These are phyloP conservation scores for Botrytis sinoallii DNA, from an alignment of 2,329 filamentous ascomycete species.

Conservation along the genomic window DNA sequence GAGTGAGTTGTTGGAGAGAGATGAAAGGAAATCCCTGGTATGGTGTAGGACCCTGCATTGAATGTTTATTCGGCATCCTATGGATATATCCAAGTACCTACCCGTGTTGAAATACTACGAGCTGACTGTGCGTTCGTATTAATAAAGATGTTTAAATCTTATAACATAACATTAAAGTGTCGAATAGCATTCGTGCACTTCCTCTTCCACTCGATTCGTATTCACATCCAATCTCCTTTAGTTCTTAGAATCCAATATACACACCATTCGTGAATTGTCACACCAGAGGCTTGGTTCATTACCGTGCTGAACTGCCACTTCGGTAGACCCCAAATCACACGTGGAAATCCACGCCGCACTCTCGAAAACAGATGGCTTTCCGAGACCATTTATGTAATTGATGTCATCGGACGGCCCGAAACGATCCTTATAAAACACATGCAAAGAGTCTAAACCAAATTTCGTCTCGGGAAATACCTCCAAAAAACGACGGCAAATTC, in stretches of 20 bases:
- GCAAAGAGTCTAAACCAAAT: not conserved
- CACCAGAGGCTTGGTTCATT: not conserved
- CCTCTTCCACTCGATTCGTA: not conserved
- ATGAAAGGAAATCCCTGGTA: constrained; percentile 5
- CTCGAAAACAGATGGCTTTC: not conserved
- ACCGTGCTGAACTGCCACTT: not conserved
- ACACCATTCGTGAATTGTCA: not conserved
- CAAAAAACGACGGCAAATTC: not conserved
- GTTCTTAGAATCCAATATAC: not conserved
- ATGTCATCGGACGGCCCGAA: not conserved
- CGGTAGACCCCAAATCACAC: not conserved
- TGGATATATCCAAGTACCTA: not conserved
- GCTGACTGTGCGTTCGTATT: not conserved
- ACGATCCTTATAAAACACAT: not conserved
- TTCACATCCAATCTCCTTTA: not conserved
- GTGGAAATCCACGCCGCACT: not conserved
- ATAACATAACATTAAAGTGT: not conserved
- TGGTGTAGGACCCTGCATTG: constrained; percentile 11
- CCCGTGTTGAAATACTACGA: not conserved
- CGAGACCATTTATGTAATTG: constrained; percentile 12
- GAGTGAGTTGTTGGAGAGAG: not conserved
- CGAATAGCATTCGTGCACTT: not conserved
- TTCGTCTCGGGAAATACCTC: not conserved
- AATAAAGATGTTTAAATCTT: not conserved
- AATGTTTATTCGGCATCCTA: not conserved